A percentile compares a stretch with the other conserved stretches of the same genome.
phyloP scores from a whole-genome alignment of 352 stramenopile species.

The Phytophthora nicotianae region DNA sequence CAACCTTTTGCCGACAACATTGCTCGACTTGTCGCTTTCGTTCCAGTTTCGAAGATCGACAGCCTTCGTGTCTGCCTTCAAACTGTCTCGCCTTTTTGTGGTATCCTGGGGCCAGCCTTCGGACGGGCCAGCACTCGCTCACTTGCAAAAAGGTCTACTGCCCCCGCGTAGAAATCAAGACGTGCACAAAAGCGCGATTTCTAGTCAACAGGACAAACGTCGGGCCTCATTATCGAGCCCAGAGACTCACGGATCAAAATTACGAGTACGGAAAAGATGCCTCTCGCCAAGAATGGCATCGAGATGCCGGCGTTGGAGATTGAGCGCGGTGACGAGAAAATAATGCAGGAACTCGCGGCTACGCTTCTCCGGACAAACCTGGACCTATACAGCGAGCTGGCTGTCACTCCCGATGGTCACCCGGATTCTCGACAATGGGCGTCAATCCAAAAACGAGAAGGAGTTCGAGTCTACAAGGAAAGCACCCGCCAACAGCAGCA shows the following conservation, averaged over 20 bases:
- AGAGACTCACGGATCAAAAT: conserved; percentile 9
- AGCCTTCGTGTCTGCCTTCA: conserved; percentile 16
- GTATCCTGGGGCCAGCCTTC: conserved; percentile 4
- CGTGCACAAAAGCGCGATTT: not conserved
- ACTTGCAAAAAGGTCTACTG: conserved; percentile 26
- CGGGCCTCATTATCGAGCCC: conserved; percentile 21
- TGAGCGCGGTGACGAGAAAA: conserved; percentile 27
- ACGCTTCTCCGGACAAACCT: conserved; percentile 37
- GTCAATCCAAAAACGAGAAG: conserved; percentile 36
- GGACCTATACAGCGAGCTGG: conserved; percentile 29
- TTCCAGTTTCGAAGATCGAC: conserved; percentile 26
- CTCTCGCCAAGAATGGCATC: conserved; percentile 24
- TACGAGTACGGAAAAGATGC: conserved; percentile 23
- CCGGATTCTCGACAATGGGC: conserved; percentile 37
- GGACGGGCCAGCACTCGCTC: conserved; percentile 12
- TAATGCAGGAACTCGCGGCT: conserved; percentile 39
- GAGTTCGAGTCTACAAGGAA: conserved; percentile 45
- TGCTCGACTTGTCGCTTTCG: conserved; percentile 17
- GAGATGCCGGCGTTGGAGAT: conserved; percentile 38
- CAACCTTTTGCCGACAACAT: conserved; percentile 21
- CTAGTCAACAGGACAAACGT: not conserved
- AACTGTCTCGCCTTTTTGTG: conserved; percentile 11
- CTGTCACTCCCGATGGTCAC: conserved; percentile 37
- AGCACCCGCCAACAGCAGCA: conserved; percentile 30
- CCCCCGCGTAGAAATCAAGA: not conserved